A percentile compares a stretch with the other conserved stretches of the same genome.
phyloP scores from a whole-genome alignment of 768 basidiomycete species.

The Obba rivulosa region DNA sequence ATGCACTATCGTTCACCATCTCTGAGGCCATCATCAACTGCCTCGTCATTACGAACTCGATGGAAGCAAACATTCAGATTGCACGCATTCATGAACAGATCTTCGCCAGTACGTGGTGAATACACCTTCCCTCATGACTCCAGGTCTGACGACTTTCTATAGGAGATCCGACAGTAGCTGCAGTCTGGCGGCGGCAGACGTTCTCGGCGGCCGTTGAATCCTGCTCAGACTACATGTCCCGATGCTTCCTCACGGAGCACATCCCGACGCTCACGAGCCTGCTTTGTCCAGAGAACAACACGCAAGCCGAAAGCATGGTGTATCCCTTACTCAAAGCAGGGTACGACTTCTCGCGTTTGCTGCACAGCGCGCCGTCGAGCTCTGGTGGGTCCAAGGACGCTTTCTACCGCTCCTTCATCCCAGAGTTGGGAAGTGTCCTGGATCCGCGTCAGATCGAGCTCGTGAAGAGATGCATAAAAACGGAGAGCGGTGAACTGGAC shows the following conservation, averaged over 20 bases:
- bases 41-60: conserved; percentile 80
- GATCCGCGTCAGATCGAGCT: conserved; percentile 79
- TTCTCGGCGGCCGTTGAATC: conserved; percentile 82
- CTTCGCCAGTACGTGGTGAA: conserved; percentile 61
- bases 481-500: conserved; percentile 69
- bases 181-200: conserved; percentile 86
- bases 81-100: conserved; percentile 86
- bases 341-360: conserved; percentile 79
- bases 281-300: conserved; percentile 31
- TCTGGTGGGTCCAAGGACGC: conserved; percentile 51
- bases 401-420: conserved; percentile 84
- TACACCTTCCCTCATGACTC: no score
- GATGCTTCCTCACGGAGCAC: conserved; percentile 63
- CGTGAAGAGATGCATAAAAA: conserved; percentile 73
- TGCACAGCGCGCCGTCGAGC: conserved; percentile 62
- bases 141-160: not conserved
- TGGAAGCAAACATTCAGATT: conserved; percentile 78
- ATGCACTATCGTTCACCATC: conserved; percentile 72
- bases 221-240: conserved; percentile 66
- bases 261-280: conserved; percentile 58
- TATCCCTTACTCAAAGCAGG: conserved; percentile 64
- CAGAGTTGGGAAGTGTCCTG: conserved; percentile 72
- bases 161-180: conserved; percentile 87
- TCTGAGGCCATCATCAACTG: conserved; percentile 81
- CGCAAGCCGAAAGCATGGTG: conserved; percentile 39